phyloP scores from a whole-genome alignment of 139 green algal species.

The Mychonastes homosphaera region DNA sequence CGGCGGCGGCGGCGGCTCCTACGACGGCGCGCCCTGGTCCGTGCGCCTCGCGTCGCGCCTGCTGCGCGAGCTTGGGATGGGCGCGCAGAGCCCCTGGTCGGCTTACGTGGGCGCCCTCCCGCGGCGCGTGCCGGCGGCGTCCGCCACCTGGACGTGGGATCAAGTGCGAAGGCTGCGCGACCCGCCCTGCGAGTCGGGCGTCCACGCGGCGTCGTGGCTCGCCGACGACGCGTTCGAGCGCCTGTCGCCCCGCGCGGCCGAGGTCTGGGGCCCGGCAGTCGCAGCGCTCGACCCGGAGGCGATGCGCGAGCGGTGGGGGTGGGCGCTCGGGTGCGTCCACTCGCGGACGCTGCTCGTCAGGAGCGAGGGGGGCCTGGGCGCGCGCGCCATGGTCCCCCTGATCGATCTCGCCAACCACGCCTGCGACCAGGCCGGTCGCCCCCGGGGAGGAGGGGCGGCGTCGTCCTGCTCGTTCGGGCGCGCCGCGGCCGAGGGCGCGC shows the following conservation, averaged over 20 bases:
- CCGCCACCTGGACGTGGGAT: too few species aligned
- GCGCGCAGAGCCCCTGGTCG: constrained; percentile 29
- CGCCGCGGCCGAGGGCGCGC: too few species aligned
- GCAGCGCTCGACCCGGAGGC: too few species aligned
- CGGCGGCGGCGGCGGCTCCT: constrained; percentile 19
- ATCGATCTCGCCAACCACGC: constrained; percentile 52
- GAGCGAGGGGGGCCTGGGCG: constrained; percentile 43
- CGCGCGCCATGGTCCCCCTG: constrained; percentile 57
- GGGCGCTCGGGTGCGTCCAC: neutral
- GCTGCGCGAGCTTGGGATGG: constrained; percentile 38
- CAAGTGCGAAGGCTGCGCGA: constrained; percentile 11
- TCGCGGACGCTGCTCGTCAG: neutral
- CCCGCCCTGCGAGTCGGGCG: neutral
- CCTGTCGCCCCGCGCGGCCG: too few species aligned
- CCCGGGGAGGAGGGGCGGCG: constrained; percentile 3
- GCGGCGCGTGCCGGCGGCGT: too few species aligned
- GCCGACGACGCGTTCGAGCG: too few species aligned
- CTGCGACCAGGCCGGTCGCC: constrained; percentile 37
- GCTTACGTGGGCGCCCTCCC: too few species aligned
- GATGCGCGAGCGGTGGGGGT: too few species aligned
- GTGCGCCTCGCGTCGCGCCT: constrained; percentile 59
- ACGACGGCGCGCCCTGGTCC: constrained; percentile 49
- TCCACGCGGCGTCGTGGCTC: too few species aligned
- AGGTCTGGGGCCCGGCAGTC: too few species aligned
- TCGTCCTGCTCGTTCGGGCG: too few species aligned